These are phyloP conservation scores for Blastocladiella britannica DNA, from an alignment of 192 early-diverging fungal species.

Conservation along the genomic window DNA sequence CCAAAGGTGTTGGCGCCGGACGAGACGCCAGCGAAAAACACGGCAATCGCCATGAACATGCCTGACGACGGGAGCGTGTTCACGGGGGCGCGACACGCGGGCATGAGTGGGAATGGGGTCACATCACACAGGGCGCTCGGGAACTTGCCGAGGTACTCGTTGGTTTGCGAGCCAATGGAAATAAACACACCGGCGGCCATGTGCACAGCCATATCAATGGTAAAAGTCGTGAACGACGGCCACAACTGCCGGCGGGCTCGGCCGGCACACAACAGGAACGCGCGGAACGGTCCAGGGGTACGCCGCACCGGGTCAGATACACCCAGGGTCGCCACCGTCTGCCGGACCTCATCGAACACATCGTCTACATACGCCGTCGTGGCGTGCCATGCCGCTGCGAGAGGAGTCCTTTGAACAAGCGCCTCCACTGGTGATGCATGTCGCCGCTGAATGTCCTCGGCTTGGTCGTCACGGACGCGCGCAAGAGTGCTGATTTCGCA, in stretches of 20 bases:
- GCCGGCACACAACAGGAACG: slow-evolving; percentile 22
- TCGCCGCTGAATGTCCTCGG: too few relatives aligned
- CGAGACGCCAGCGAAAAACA: slow-evolving; percentile 35
- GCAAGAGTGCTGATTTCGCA: slow-evolving; percentile 7
- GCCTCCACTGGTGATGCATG: too few relatives aligned
- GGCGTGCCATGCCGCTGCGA: too few relatives aligned
- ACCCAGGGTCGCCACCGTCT: too few relatives aligned
- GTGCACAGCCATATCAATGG: slow-evolving; percentile 30
- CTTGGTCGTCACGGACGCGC: too few relatives aligned
- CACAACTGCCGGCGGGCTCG: slow-evolving; percentile 26
- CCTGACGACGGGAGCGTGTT: slow-evolving; percentile 19
- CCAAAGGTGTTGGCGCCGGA: slow-evolving; percentile 36
- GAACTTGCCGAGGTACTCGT: slow-evolving; percentile 25
- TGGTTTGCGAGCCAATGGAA: slow-evolving; percentile 19
- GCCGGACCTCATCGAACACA: too few relatives aligned
- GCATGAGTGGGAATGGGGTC: slow-evolving; percentile 18
- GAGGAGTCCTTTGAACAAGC: too few relatives aligned
- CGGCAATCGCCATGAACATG: slow-evolving; percentile 32
- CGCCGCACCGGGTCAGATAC: slow-evolving; percentile 20
- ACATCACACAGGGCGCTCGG: slow-evolving; percentile 21
- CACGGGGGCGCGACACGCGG: slow-evolving; percentile 3
- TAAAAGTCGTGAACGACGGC: slow-evolving; percentile 15
- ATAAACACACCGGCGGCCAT: slow-evolving; percentile 28
- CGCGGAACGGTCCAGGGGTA: slow-evolving; percentile 19
- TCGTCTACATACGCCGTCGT: too few relatives aligned